Percentiles rank a stretch among this genome's conserved stretches.
These are phyloP conservation scores for Ophiostoma angusticollis DNA, from an alignment of 2,329 filamentous ascomycete species.

Conservation along the genomic window DNA sequence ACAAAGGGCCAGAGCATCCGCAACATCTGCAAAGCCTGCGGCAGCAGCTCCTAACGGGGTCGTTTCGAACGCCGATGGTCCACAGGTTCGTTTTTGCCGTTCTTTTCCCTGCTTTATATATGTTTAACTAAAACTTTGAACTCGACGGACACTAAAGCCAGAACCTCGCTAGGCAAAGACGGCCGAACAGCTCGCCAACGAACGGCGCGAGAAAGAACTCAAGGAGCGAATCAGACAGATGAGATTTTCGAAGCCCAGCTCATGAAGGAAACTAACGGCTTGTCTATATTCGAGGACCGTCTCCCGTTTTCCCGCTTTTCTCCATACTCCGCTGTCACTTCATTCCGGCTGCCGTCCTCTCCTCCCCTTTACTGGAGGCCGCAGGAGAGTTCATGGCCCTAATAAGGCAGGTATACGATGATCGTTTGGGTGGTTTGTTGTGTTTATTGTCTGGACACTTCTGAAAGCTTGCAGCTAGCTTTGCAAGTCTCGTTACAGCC, in stretches of 20 bases:
- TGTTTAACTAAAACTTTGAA: not conserved
- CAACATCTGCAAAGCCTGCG: slow-evolving; percentile 7
- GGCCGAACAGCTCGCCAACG: slow-evolving; percentile 29
- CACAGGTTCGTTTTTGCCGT: slow-evolving; percentile 18
- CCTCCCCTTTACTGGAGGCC: too few species aligned
- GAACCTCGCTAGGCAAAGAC: slow-evolving; percentile 20
- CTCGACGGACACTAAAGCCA: not conserved
- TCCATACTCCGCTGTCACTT: too few species aligned
- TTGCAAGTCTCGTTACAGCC: too few species aligned
- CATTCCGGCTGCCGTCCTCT: not conserved
- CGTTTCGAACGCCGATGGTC: slow-evolving; percentile 11
- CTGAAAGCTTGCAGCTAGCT: too few species aligned
- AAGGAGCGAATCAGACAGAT: slow-evolving; percentile 42
- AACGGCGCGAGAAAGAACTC: slow-evolving; percentile 37
- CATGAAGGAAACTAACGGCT: slow-evolving; percentile 32
- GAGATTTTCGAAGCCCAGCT: slow-evolving; percentile 35
- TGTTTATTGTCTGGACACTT: too few species aligned
- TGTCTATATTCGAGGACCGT: not conserved
- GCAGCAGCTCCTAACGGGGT: slow-evolving; percentile 1
- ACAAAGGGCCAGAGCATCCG: slow-evolving; percentile 18
- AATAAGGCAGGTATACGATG: too few species aligned
- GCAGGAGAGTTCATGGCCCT: too few species aligned
- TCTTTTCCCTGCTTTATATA: not conserved
- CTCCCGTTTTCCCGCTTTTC: not conserved
- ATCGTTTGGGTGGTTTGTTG: too few species aligned